phyloP scores from a whole-genome alignment of 495 filamentous ascomycete genomes.

The Polyplosphaeria fusca region DNA sequence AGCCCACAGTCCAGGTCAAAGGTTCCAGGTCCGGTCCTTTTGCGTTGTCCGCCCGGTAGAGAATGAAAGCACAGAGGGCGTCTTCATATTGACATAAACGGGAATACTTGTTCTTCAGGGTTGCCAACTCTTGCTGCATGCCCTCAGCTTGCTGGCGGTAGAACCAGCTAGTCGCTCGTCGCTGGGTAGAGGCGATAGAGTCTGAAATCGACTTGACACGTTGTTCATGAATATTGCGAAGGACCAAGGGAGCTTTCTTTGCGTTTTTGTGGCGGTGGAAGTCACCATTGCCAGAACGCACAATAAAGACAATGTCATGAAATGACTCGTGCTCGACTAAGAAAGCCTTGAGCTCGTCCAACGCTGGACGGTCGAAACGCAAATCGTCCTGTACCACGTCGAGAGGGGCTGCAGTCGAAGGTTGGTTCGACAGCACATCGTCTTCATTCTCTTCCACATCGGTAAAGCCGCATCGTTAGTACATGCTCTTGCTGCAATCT shows the following conservation, averaged over 20 bases:
- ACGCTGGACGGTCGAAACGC: conserved; percentile 6
- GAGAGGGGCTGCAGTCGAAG: neutral
- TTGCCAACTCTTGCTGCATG: conserved; percentile 10
- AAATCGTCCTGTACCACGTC: conserved; percentile 3
- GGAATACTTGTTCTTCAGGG: conserved; percentile 26
- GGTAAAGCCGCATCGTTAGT: conserved; percentile 31
- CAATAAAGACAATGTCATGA: conserved; percentile 34
- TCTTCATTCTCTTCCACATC: conserved; percentile 35
- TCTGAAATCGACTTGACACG: conserved; percentile 10
- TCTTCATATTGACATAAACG: conserved; percentile 30
- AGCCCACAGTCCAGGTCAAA: conserved; percentile 36
- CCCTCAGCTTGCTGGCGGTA: conserved; percentile 1
- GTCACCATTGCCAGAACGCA: conserved; percentile 3
- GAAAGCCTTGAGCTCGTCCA: conserved; percentile 7
- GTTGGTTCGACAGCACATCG: neutral
- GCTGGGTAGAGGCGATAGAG: conserved; percentile 5
- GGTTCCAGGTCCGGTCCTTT: conserved; percentile 3
- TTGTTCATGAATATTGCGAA: conserved; percentile 10
- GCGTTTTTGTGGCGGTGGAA: conserved; percentile 8
- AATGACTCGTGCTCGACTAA: conserved; percentile 28
- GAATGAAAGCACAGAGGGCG: conserved; percentile 32
- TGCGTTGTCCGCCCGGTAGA: conserved; percentile 27
- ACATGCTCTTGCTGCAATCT: conserved; percentile 38
- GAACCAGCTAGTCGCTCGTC: neutral
- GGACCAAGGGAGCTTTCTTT: conserved; percentile 27